Evolutionary conservation across 345 rosid genomes (phyloP).

Genomic region (Arabis alpina): DNA sequence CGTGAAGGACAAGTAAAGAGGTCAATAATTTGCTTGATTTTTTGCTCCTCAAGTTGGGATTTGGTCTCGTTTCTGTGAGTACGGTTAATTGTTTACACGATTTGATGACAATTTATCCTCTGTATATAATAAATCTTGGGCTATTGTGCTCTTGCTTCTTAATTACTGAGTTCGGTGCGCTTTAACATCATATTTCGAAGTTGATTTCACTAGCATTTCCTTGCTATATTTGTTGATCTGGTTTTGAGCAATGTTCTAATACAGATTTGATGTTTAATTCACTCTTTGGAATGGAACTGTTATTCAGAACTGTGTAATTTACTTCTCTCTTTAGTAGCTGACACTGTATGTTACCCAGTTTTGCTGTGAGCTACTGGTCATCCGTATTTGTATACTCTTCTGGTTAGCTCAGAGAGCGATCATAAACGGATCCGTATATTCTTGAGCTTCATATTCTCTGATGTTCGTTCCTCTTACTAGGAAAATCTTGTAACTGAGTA

Average conservation of each 20-base stretch:
- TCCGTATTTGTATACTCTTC: not conserved
- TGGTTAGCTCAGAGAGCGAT: not conserved
- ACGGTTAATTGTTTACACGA: not conserved
- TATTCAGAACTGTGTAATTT: not conserved
- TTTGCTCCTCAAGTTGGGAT: not conserved
- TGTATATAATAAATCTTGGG: not conserved
- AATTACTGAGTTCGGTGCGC: not conserved
- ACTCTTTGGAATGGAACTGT: not conserved
- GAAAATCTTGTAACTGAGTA: not conserved
- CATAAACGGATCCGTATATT: too few species aligned
- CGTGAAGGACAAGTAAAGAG: constrained; percentile 52
- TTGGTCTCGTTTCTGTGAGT: not conserved
- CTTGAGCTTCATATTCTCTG: too few species aligned
- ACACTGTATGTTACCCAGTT: not conserved
- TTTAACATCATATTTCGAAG: not conserved
- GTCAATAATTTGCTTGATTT: not conserved
- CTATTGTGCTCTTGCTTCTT: not conserved
- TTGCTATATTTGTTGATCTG: not conserved
- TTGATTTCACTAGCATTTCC: not conserved
- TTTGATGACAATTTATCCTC: not conserved
- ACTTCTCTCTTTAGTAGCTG: not conserved
- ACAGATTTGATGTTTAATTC: constrained; percentile 8
- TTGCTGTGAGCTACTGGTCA: not conserved
- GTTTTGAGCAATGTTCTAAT: not conserved
- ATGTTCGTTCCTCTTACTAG: too few species aligned